Base-by-base conservation (phyloP, 2,329 filamentous ascomycete species). In the Knufia fluminis region DNA sequence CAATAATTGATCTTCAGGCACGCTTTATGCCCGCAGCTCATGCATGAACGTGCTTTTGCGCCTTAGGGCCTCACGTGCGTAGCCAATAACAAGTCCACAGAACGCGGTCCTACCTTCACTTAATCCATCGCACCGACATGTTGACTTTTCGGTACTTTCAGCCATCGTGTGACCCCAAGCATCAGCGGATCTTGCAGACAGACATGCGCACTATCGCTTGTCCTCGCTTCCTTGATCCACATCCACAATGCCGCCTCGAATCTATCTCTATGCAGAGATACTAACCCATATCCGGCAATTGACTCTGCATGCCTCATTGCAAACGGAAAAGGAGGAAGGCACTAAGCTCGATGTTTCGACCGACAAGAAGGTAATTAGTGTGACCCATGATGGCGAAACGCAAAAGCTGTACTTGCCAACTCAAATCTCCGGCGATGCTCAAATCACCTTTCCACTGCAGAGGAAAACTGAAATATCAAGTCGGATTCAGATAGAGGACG, bases 211-310 rank as follows among this genome's bases (percentile, higher is more conserved):
- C 19, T 43, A 7, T 45, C 28, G 14, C 26, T 20, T 31, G 22
- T 22, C 41, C 16, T 28, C 9, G 19, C 41, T 26, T 24, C 24
- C 33, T 28, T 31, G 23, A 45, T 45, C 28, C 31, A 23, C 17
- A 9, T 41, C 41, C 35, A 53, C 56, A 7, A 57, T 55, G 33
- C 33, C 33, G 33, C 33, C 33, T 36, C 33, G 33, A 36, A 57
- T 60, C 26, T 52, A 67, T 36, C 66, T 82, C 12, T 80, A 82
- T 55, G 76, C 78, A 20, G 79, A 83, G 61, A 70, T 79, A 14
- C 66, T 82, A 32, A 70, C 77, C 31, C 75, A 82, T 54, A 79
- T 82, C 53, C 74, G 76, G 36, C 78, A 79, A 52, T 66, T 80
- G 36, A 77, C 76, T 2, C 67, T 82, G 14, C 75, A 78, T 55